These are phyloP conservation scores for Trametes versicolor DNA, from an alignment of 1,284 basidiomycete genomes.

Conservation along the genomic window DNA sequence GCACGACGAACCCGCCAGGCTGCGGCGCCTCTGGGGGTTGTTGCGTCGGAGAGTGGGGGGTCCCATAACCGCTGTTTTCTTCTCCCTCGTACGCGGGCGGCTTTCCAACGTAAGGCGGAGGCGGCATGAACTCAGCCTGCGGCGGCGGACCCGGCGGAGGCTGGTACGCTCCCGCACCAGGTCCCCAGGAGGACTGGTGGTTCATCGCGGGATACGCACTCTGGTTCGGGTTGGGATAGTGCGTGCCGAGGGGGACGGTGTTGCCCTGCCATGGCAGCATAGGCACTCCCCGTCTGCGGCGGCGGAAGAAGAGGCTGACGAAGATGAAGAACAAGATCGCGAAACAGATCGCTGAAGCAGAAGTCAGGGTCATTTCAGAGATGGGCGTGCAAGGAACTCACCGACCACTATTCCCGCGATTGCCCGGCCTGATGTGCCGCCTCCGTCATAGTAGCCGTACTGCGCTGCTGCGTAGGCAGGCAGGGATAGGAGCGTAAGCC, in stretches of 20 bases:
- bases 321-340: constrained; percentile 26
- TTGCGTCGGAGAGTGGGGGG: constrained; percentile 6
- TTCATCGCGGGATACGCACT: constrained; percentile 22
- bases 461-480: constrained; percentile 27
- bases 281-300: constrained; percentile 23
- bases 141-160: constrained; percentile 20
- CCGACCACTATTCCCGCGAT: constrained; percentile 33
- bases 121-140: constrained; percentile 15
- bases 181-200: constrained; percentile 10
- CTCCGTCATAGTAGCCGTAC: constrained; percentile 18
- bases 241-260: neutral
- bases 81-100: constrained; percentile 22
- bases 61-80: constrained; percentile 30
- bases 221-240: constrained; percentile 26
- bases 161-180: constrained; percentile 14
- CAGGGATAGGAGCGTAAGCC: constrained; percentile 24
- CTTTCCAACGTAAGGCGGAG: constrained; percentile 33
- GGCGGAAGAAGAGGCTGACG: constrained; percentile 27
- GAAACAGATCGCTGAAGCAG: constrained; percentile 25
- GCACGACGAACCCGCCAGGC: constrained; percentile 25
- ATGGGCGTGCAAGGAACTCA: constrained; percentile 3
- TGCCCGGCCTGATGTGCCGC: constrained; percentile 24
- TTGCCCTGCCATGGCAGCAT: constrained; percentile 23
- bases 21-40: constrained; percentile 6
- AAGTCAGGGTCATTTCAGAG: neutral